These are phyloP conservation scores for Nigrospora osmanthi DNA, from an alignment of 2,329 filamentous ascomycete genomes.

Conservation along the genomic window DNA sequence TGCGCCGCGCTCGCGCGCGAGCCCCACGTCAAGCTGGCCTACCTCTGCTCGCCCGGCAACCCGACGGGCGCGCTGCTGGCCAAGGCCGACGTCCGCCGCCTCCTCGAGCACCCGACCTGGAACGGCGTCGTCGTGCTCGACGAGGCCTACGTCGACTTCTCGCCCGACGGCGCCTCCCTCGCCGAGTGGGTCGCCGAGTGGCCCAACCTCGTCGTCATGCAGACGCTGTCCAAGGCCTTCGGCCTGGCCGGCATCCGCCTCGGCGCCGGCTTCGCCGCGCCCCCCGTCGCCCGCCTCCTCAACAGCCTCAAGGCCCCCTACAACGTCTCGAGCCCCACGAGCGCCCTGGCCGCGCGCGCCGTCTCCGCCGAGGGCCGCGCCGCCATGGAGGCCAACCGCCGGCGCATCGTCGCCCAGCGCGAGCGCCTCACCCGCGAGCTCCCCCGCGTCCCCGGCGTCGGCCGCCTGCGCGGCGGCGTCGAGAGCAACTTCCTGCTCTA, in stretches of 20 bases:
- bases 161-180: conserved; percentile 67
- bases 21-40: conserved; percentile 73
- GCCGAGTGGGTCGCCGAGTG: conserved; percentile 89
- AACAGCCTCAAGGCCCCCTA: conserved; percentile 96
- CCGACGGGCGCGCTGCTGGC: conserved; percentile 75
- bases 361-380: conserved; percentile 59
- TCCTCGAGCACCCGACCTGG: conserved; percentile 85
- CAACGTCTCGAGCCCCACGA: conserved; percentile 86
- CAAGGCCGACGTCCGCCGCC: conserved; percentile 63
- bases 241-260: conserved; percentile 89
- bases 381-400: conserved; percentile 64
- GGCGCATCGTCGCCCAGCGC: conserved; percentile 67
- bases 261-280: conserved; percentile 73
- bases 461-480: conserved; percentile 69
- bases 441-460: conserved; percentile 68
- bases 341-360: conserved; percentile 68
- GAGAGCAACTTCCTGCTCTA: conserved; percentile 87
- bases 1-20: conserved; percentile 51
- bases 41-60: conserved; percentile 92
- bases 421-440: conserved; percentile 68
- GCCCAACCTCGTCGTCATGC: conserved; percentile 95
- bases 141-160: conserved; percentile 95
- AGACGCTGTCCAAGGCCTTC: conserved; percentile 97
- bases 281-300: conserved; percentile 67
- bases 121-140: conserved; percentile 87